Evolutionary conservation across 441 rosid species (phyloP), one percentile per base, ranked within the genome.

Genomic region (Rhodomyrtus psidioides): DNA sequence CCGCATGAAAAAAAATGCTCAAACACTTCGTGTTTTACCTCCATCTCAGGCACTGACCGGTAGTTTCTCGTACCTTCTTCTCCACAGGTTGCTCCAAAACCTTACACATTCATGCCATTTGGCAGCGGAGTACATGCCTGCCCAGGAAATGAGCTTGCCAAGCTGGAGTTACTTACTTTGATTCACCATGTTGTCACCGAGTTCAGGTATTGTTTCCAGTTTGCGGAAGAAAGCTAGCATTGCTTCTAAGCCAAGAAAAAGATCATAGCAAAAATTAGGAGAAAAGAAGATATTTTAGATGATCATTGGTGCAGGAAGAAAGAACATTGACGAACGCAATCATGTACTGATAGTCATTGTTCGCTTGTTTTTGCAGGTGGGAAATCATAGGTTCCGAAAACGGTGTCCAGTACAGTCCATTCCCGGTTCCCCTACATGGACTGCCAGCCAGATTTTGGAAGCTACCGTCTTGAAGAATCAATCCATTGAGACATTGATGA

Each of bases 141-240:
- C 84, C 98, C 98, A 4, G 98, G 95, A 87, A 95, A 94, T 87
- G 96, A 95, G 86, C 94, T 95, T 84, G 96, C 98, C 83, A 94
- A 92, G 94, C 88, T 94, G 89, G 96, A 95, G 93, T 92, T 94
- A 90, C 94, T 94, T 24, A 85, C 94, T 21, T 39, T 95, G 89
- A 88, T 84, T 90, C 96, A 95, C 88, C 96, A 94, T 85, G 84
- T 95, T 86, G 94, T 89, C 79, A 91, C 93, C 90, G 92, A 93
- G 55, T 95, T 91, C 91, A 95, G 98, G 98, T 94, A 91, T 14
- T n/a, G 83, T 65, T 49, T 54, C 83, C 79, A 70, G 49, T 70
- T 70, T 70, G 14, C 49, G 34, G 49, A 39, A 39, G 79, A 21
- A 24, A 70, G 39, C 49, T 39, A 39, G 49, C 79, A 6, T 70